Conservation (phyloP, 345 rosid species). For the Lumnitzera littorea region DNA sequence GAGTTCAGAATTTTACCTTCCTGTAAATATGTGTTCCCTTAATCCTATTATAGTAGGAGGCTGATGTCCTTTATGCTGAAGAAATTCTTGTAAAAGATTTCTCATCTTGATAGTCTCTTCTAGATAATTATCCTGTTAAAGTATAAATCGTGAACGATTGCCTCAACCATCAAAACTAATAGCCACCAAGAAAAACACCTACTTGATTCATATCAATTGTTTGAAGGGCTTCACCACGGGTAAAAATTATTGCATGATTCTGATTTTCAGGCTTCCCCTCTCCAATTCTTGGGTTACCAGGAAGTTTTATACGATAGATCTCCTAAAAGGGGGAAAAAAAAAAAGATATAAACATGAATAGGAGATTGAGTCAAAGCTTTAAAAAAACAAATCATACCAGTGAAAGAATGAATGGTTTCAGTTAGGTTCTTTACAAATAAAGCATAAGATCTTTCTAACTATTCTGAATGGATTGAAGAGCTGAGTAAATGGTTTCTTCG, state of each 20-base stretch:
- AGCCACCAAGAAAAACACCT: constrained; percentile 13
- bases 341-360: background rate
- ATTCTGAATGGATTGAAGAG: background rate
- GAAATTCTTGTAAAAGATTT: constrained; percentile 91
- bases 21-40: constrained; percentile 93
- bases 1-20: constrained; percentile 43
- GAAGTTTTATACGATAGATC: constrained; percentile 87
- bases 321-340: constrained; percentile 28
- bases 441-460: background rate
- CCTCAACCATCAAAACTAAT: constrained; percentile 5
- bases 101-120: constrained; percentile 98
- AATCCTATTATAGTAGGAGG: constrained; percentile 90
- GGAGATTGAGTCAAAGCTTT: background rate
- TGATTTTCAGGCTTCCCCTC: constrained; percentile 99
- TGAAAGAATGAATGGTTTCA: no score
- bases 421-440: background rate
- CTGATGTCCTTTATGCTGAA: constrained; percentile 49
- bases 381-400: background rate
- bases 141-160: constrained; percentile 14
- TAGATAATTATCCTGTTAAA: constrained; percentile 69
- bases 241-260: constrained; percentile 83
- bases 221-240: constrained; percentile 96
- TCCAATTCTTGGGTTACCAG: constrained; percentile 89
- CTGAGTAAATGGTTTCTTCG: no score
- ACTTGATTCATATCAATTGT: constrained; percentile 98